Evolutionary conservation across 441 rosid species (phyloP).

Genomic region (Corymbia calophylla): DNA sequence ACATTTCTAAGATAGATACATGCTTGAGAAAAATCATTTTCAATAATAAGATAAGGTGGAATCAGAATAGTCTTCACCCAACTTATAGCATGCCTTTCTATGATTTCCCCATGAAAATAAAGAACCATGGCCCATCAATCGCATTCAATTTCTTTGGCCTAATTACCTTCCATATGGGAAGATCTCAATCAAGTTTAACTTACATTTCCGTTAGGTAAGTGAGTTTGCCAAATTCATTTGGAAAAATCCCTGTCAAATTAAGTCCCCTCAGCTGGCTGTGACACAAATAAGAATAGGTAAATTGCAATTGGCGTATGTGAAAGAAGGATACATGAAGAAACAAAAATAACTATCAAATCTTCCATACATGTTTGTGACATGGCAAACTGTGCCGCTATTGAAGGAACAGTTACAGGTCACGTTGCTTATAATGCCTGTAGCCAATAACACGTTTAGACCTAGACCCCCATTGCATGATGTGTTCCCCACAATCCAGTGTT

Average conservation of each 20-base stretch:
- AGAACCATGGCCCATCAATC: not conserved
- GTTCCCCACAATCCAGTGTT: fast-evolving
- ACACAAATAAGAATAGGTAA: not conserved
- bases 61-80: not conserved
- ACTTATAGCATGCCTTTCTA: not conserved
- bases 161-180: not conserved
- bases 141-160: not conserved
- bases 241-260: conserved; percentile 48
- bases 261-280: conserved; percentile 36
- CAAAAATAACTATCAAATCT: fast-evolving
- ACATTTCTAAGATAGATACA: not conserved
- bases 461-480: not conserved
- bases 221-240: conserved; percentile 48
- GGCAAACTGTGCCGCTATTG: fast-evolving
- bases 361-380: not conserved
- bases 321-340: not conserved
- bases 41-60: not conserved
- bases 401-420: not conserved
- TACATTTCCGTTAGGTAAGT: conserved; percentile 42
- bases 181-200: not conserved
- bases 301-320: not conserved
- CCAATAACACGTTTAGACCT: not conserved
- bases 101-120: not conserved
- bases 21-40: not conserved
- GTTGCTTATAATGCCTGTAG: not conserved